Conservation (phyloP, 2,329 filamentous ascomycete genomes). For the Diaporthe amygdali region DNA sequence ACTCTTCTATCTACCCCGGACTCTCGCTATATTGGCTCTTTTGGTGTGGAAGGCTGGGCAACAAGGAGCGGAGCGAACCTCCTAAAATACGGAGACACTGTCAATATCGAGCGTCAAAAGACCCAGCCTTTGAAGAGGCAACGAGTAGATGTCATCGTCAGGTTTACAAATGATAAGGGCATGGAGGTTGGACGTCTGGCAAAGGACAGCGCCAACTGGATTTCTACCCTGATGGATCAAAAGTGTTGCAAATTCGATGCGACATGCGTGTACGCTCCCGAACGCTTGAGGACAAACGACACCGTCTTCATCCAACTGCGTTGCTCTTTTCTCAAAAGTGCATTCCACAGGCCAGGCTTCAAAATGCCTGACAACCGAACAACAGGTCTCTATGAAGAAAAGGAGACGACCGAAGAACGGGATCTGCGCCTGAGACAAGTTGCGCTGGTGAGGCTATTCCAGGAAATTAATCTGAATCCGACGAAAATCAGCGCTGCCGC, state of each 20-base stretch:
- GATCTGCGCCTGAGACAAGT: slow-evolving; percentile 84
- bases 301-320: slow-evolving; percentile 90
- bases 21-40: slow-evolving; percentile 82
- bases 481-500: slow-evolving; percentile 75
- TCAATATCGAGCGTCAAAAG: slow-evolving; percentile 87
- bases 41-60: slow-evolving; percentile 91
- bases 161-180: slow-evolving; percentile 81
- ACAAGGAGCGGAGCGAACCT: slow-evolving; percentile 81
- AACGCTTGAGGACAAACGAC: slow-evolving; percentile 85
- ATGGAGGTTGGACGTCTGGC: slow-evolving; percentile 86
- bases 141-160: slow-evolving; percentile 84
- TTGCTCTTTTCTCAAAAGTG: slow-evolving; percentile 75
- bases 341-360: slow-evolving; percentile 72
- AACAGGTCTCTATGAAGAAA: slow-evolving; percentile 79
- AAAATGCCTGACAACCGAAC: slow-evolving; percentile 72
- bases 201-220: slow-evolving; percentile 88
- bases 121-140: slow-evolving; percentile 62
- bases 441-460: slow-evolving; percentile 84
- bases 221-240: slow-evolving; percentile 90
- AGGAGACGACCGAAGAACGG: slow-evolving; percentile 86
- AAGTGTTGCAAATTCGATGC: slow-evolving; percentile 87
- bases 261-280: slow-evolving; percentile 86
- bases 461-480: slow-evolving; percentile 85
- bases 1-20: slow-evolving; percentile 39
- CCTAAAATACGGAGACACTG: slow-evolving; percentile 79